phyloP scores from a whole-genome alignment of 2,329 filamentous ascomycete genomes.

The Calonectria ilicicola region DNA sequence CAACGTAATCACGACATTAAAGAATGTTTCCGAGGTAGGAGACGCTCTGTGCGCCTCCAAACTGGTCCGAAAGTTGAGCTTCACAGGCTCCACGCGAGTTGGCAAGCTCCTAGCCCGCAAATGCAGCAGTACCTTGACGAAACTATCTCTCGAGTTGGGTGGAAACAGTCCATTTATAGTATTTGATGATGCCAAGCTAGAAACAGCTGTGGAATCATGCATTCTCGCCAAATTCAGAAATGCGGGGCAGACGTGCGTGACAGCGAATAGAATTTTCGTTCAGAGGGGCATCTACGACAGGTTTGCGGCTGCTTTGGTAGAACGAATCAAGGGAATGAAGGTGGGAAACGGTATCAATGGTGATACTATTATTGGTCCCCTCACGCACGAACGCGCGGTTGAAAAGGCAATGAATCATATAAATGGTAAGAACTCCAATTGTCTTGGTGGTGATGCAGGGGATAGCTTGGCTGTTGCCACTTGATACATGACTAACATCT shows the following conservation, averaged over 20 bases:
- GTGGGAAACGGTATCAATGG: conserved; percentile 66
- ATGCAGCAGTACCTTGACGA: background rate
- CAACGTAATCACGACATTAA: conserved; percentile 11
- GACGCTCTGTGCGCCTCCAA: background rate
- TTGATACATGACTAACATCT: background rate
- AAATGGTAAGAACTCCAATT: conserved; percentile 34
- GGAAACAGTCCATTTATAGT: conserved; percentile 12
- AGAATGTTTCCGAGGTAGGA: background rate
- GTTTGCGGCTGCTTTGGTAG: conserved; percentile 59
- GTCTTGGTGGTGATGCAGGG: too few species aligned
- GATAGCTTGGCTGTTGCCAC: background rate
- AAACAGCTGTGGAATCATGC: background rate
- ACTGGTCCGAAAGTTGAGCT: conserved; percentile 12
- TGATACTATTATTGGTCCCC: conserved; percentile 66
- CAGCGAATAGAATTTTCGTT: conserved; percentile 68
- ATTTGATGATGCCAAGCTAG: background rate
- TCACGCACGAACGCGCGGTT: conserved; percentile 73
- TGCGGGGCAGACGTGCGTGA: conserved; percentile 9
- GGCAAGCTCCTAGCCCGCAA: conserved; percentile 2
- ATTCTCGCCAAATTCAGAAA: conserved; percentile 9
- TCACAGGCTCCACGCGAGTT: conserved; percentile 1
- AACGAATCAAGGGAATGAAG: conserved; percentile 66
- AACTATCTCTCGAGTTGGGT: conserved; percentile 1
- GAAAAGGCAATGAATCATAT: conserved; percentile 71
- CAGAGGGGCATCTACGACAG: conserved; percentile 68